Conservation (phyloP, 805 yeast genomes). For the Candida saitoana region DNA sequence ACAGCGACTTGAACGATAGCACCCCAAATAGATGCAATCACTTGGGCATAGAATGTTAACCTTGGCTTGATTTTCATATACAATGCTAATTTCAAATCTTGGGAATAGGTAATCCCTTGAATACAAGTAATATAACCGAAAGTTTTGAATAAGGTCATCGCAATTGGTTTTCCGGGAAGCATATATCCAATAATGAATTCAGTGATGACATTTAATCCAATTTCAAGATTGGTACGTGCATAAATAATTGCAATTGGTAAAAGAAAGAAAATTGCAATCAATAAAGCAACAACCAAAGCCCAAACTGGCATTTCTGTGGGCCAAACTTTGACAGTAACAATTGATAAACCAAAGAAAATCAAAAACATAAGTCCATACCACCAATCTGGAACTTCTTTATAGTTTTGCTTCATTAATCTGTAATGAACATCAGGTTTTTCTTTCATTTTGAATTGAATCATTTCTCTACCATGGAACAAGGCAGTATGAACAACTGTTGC, state of each 20-base stretch:
- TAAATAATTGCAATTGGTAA: constrained; percentile 34
- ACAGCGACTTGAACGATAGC: constrained; percentile 37
- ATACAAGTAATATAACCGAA: constrained; percentile 46
- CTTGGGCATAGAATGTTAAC: constrained; percentile 39
- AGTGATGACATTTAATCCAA: constrained; percentile 41
- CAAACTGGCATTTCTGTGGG: constrained; percentile 42
- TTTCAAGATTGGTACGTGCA: constrained; percentile 25
- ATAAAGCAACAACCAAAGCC: constrained; percentile 34
- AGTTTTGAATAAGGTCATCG: constrained; percentile 46
- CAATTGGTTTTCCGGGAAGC: constrained; percentile 46
- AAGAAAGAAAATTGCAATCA: constrained; percentile 36
- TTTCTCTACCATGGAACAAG: constrained; percentile 55
- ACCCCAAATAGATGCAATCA: constrained; percentile 42
- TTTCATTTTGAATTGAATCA: constrained; percentile 21
- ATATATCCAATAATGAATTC: constrained; percentile 42
- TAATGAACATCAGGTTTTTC: constrained; percentile 37
- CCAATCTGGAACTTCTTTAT: constrained; percentile 42
- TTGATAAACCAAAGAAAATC: constrained; percentile 28
- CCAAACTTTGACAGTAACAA: constrained; percentile 38
- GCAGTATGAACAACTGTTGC: constrained; percentile 57
- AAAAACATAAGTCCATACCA: constrained; percentile 34
- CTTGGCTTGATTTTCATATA: constrained; percentile 42
- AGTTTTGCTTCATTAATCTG: constrained; percentile 47
- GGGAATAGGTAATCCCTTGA: constrained; percentile 48
- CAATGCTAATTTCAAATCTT: constrained; percentile 44